These are phyloP conservation scores for Marasmius oreades DNA, from an alignment of 1,284 basidiomycete species.

Conservation along the genomic window DNA sequence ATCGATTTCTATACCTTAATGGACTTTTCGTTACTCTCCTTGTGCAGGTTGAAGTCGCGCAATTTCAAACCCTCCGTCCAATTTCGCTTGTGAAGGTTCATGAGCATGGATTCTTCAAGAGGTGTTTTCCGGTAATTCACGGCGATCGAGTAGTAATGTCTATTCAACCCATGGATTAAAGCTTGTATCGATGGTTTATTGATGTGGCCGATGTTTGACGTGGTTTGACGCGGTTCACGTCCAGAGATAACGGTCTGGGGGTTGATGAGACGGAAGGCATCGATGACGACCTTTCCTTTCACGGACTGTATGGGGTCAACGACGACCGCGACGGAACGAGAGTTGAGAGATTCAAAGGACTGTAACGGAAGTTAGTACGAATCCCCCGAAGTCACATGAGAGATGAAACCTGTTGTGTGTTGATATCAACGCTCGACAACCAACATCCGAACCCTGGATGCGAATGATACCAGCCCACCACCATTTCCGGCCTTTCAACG, in stretches of 20 bases:
- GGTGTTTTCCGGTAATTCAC: slow-evolving; percentile 98
- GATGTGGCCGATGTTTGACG: slow-evolving; percentile 97
- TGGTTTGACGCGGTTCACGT: slow-evolving; percentile 95
- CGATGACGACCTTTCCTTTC: slow-evolving; percentile 98
- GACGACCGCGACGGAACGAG: slow-evolving; percentile 95
- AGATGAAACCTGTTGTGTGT: slow-evolving; percentile 87
- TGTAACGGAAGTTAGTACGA: slow-evolving; percentile 30
- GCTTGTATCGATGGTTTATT: slow-evolving; percentile 99
- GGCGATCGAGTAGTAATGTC: slow-evolving; percentile 95
- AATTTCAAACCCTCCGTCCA: slow-evolving; percentile 96
- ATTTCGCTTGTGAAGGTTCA: slow-evolving; percentile 96
- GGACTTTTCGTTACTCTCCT: slow-evolving; percentile 83
- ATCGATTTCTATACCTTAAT: slow-evolving; percentile 66
- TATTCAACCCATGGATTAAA: slow-evolving; percentile 91
- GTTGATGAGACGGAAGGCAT: slow-evolving; percentile 96
- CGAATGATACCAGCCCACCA: slow-evolving; percentile 99
- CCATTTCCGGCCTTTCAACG: slow-evolving; percentile 84
- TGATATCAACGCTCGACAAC: slow-evolving; percentile 98
- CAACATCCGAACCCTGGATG: slow-evolving; percentile 99
- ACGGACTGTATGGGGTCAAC: slow-evolving; percentile 99
- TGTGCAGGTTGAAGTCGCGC: slow-evolving; percentile 84
- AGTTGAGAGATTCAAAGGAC: slow-evolving; percentile 97
- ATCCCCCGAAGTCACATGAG: slow-evolving; percentile 7
- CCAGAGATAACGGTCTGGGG: slow-evolving; percentile 85
- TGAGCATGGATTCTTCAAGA: slow-evolving; percentile 95